phyloP scores from a whole-genome alignment of 2,329 filamentous ascomycete genomes.

The Diaporthe citri region DNA sequence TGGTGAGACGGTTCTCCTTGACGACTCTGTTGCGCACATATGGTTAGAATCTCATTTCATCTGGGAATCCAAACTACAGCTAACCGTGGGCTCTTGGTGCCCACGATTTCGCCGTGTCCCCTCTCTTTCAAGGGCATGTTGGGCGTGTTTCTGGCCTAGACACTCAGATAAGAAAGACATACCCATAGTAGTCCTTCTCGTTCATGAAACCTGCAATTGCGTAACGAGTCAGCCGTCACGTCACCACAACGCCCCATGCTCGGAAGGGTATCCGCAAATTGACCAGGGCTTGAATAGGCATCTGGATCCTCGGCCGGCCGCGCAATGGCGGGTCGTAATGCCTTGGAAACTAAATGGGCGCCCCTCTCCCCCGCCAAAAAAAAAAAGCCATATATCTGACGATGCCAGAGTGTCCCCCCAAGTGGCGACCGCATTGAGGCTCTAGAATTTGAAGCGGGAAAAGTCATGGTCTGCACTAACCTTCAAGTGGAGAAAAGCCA shows the following conservation, averaged over 20 bases:
- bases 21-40: conserved; percentile 75
- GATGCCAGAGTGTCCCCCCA: background rate
- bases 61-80: background rate
- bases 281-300: conserved; percentile 27
- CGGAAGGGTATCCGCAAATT: conserved; percentile 17
- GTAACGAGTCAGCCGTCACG: conserved; percentile 36
- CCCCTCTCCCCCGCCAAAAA: conserved; percentile 34
- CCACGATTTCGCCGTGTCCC: background rate
- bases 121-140: background rate
- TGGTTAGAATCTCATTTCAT: conserved; percentile 22
- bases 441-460: background rate
- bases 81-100: background rate
- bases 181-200: conserved; percentile 97
- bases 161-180: conserved; percentile 50
- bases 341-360: conserved; percentile 20
- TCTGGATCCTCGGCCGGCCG: conserved; percentile 11
- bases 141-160: background rate
- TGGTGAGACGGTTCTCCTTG: conserved; percentile 84
- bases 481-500: conserved; percentile 97
- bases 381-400: background rate
- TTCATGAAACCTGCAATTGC: conserved; percentile 85
- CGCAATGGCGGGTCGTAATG: conserved; percentile 36
- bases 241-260: conserved; percentile 29
- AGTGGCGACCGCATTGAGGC: background rate
- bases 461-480: conserved; percentile 63